phyloP scores from a whole-genome alignment of 1,284 basidiomycete genomes.

The Puccinia hordei region DNA sequence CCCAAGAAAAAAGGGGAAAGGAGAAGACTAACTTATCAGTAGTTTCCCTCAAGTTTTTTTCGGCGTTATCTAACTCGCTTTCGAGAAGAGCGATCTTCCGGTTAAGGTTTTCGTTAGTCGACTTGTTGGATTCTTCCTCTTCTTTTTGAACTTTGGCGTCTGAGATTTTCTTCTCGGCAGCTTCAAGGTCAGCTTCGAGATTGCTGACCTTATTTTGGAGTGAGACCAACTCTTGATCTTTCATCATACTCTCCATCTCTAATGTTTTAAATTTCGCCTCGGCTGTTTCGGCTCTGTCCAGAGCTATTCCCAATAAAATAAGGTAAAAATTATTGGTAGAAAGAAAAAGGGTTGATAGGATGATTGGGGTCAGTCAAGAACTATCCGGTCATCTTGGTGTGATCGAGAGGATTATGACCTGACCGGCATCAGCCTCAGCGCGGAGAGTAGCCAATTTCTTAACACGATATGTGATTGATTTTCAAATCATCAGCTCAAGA shows the following conservation, averaged over 20 bases:
- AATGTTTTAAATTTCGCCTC: conserved; percentile 61
- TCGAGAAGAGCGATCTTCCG: conserved; percentile 91
- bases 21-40: conserved; percentile 82
- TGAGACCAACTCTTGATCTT: conserved; percentile 86
- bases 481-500: background rate
- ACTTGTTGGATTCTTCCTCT: conserved; percentile 74
- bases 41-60: conserved; percentile 96
- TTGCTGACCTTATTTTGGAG: conserved; percentile 74
- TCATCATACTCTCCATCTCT: conserved; percentile 76
- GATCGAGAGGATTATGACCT: conserved; percentile 70
- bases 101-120: conserved; percentile 73
- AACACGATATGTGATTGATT: conserved; percentile 14
- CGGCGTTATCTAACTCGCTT: conserved; percentile 90
- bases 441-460: conserved; percentile 71
- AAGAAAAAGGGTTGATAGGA: background rate
- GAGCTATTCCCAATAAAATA: conserved; percentile 11
- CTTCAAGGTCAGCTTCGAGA: conserved; percentile 74
- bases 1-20: background rate
- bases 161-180: conserved; percentile 71
- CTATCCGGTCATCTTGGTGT: background rate
- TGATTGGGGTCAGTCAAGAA: background rate
- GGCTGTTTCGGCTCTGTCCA: conserved; percentile 59
- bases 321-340: conserved; percentile 4
- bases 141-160: conserved; percentile 72
- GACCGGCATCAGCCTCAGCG: conserved; percentile 79